Base-by-base conservation (phyloP, 192 early-diverging fungal species). In the Linnemannia exigua region DNA sequence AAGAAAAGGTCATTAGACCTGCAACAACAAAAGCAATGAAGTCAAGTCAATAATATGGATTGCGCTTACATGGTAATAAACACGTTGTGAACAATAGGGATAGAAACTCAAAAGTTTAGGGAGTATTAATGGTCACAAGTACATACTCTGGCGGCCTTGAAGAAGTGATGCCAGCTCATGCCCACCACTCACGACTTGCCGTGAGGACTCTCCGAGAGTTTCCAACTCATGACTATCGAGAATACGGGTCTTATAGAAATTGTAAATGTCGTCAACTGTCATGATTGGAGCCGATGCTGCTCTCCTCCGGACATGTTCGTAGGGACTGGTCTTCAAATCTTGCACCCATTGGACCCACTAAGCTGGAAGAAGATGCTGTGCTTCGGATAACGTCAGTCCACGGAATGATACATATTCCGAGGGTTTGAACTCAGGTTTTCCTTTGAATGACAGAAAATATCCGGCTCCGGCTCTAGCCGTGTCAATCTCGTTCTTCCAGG, bases 151-250 rank as follows among this genome's bases (percentile, higher is more conserved):
- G 8, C 67, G 25, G 5, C 8, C 67, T 71, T 71, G 70, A 36
- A 71, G 3, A 71, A 71, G 70, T 12, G 70, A 46, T 71, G 20
- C 37, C 20, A 47, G 70, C 16, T 47, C 20, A 71, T 47, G 70
- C 22, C 70, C 70, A 71, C 44, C 31, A 17, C 22, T 17, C 37
- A 71, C 44, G 22, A 71, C 44, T 22, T 71, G 70, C 44, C 46
- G 70, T n/a, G 70, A 71, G 46, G 70, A 71, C 70, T 71, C 70
- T 47, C 70, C 70, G 22, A 71, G 44, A n/a, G 46, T 71, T 47
- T 71, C 70, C 70, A 71, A 7, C 44, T 71, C 70, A 41, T 47
- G 16, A 38, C n/a, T n/a, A n/a, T n/a, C n/a, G n/a, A n/a, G n/a
- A n/a, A n/a, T n/a, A n/a, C n/a, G n/a, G n/a, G n/a, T n/a, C n/a